Percentiles rank a stretch among this genome's conserved stretches.
These are phyloP conservation scores for Ophiocordyceps camponoti-leonardi DNA, from an alignment of 2,329 filamentous ascomycete genomes.

Conservation along the genomic window DNA sequence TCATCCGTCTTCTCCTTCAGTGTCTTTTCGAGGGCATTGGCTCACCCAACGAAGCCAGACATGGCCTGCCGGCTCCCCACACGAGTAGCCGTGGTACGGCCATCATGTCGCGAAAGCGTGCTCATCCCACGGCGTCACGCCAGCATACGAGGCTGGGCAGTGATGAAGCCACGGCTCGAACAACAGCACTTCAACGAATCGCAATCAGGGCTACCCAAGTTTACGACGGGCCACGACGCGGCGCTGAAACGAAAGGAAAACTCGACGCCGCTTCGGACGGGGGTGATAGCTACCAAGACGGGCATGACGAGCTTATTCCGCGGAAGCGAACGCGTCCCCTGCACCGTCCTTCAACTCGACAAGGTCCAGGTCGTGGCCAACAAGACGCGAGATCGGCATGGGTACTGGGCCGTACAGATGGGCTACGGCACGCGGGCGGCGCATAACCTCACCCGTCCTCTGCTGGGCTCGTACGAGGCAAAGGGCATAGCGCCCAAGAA, in stretches of 20 bases:
- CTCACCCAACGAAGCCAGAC: constrained; percentile 3
- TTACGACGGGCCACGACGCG: constrained; percentile 40
- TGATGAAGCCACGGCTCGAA: constrained; percentile 31
- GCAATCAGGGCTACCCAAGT: constrained; percentile 35
- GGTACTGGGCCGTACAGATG: constrained; percentile 89
- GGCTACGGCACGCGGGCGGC: constrained; percentile 60
- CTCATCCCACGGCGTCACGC: not conserved
- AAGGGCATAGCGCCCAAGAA: constrained; percentile 72
- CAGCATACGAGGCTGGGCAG: constrained; percentile 44
- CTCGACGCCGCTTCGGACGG: constrained; percentile 52
- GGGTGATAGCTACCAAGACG: constrained; percentile 76
- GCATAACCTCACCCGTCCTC: constrained; percentile 61
- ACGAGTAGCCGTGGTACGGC: constrained; percentile 24
- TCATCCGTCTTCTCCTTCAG: not conserved
- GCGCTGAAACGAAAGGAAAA: constrained; percentile 40
- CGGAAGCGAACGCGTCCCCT: constrained; percentile 59
- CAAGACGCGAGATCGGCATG: constrained; percentile 66
- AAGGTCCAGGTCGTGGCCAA: constrained; percentile 75
- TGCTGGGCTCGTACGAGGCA: constrained; percentile 75
- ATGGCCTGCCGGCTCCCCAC: constrained; percentile 29
- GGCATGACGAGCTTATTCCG: constrained; percentile 91
- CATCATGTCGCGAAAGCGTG: constrained; percentile 5
- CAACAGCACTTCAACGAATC: constrained; percentile 44
- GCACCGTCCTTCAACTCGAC: constrained; percentile 88
- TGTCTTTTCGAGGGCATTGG: not conserved